Evolutionary conservation across 2,329 filamentous ascomycete genomes (phyloP).

Genomic region (Cladosporium sp.): DNA sequence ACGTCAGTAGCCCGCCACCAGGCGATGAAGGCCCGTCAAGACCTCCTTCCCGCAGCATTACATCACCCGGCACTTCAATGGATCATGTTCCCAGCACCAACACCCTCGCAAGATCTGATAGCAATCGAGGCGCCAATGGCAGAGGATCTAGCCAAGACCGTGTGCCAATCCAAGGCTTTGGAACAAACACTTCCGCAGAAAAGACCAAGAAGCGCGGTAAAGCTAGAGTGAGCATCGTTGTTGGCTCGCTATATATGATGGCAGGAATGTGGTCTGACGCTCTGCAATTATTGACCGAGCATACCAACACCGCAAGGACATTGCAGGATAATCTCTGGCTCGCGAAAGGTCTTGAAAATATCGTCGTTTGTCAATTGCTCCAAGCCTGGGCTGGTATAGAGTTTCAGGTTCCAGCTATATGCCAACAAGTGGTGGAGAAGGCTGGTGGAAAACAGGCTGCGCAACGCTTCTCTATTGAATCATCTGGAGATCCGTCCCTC

Average conservation of each 20-base stretch:
- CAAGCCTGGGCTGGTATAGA: conserved; percentile 80
- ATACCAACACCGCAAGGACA: conserved; percentile 69
- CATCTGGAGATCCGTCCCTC: conserved; percentile 18
- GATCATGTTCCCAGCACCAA: conserved; percentile 48
- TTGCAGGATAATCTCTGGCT: conserved; percentile 96
- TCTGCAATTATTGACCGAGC: conserved; percentile 75
- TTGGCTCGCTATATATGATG: conserved; percentile 82
- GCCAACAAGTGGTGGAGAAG: conserved; percentile 27
- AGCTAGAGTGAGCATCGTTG: conserved; percentile 70
- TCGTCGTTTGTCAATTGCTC: conserved; percentile 76
- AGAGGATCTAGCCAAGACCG: conserved; percentile 49
- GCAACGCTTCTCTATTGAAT: conserved; percentile 18
- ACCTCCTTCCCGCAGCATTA: conserved; percentile 22
- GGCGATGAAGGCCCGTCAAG: conserved; percentile 22
- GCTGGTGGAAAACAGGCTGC: conserved; percentile 20
- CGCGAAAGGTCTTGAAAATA: conserved; percentile 87
- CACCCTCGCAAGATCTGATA: conserved; percentile 35
- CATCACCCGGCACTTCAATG: conserved; percentile 50
- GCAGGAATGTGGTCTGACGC: conserved; percentile 89
- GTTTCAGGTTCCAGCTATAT: conserved; percentile 60
- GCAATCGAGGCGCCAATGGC: conserved; percentile 22
- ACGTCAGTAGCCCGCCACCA: conserved; percentile 17
- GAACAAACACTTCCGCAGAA: conserved; percentile 49
- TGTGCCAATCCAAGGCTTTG: conserved; percentile 62
- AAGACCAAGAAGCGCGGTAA: conserved; percentile 73